Base-by-base conservation (phyloP, 805 yeast species). In the Metahyphopichia silvanorum region DNA sequence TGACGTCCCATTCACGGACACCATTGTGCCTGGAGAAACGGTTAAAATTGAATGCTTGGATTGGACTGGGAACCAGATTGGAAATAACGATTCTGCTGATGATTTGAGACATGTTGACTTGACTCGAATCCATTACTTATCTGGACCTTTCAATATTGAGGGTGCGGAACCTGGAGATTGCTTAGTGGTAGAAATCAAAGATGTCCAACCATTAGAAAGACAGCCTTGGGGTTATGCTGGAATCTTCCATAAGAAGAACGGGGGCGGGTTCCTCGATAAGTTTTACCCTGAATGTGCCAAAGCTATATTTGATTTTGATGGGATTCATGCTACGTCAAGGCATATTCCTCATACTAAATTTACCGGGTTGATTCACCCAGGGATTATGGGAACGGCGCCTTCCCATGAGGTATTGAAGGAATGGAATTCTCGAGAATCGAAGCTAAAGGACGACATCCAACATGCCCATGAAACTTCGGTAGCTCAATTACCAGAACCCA, bases 191-290 rank as follows among this genome's bases (percentile, higher is more conserved):
- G 73, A 69, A 40, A 71, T 71, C 36, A 67, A 65, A 43, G 77
- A 71, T 40, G 73, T 71, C 15, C 77, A 72, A 46, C 77, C 77
- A 3, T 49, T 71, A 29, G 74, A 69, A 33, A 55, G 69, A 43
- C 74, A 66, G 39, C 74, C 76, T 11, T 71, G 77, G 77, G 77
- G 77, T 2, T 71, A 71, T 46, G 61, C 68, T 43, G 77, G 76
- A 9, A 52, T 71, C 4, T 71, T 72, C 43, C 68, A 66, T 34
- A 68, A 63, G 44, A 57, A 57, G 39, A 71, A 72, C 38, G 77
- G 77, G 4, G 77, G 77, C 10, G 75, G 77, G 2, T 70, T 71
- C 39, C 51, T 71, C 19, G 76, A 71, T 42, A 55, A 56, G 29
- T 69, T 63, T 39, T 72, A 69, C 43, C 77, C 77, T 4, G 63